A percentile compares a stretch with the other conserved stretches of the same genome.
phyloP scores from a whole-genome alignment of 129 eudicot species.

The carrot (Daucus carota) region DNA sequence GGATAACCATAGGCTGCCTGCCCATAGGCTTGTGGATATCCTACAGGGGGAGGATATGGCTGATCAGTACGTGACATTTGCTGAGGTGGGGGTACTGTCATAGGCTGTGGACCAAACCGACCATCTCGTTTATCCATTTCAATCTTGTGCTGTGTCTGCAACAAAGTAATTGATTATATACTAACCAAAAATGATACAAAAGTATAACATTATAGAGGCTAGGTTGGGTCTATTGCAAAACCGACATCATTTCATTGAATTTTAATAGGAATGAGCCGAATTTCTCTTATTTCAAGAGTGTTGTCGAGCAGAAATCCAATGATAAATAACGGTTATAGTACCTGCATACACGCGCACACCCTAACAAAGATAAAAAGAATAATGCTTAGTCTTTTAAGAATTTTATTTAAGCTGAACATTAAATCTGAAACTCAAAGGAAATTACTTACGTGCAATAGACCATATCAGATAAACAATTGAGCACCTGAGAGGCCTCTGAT shows the following conservation, averaged over 20 bases:
- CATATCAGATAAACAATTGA: conserved; percentile 68
- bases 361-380: conserved; percentile 35
- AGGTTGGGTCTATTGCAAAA: background rate
- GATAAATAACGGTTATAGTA: conserved; percentile 12
- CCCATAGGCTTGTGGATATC: conserved; percentile 61
- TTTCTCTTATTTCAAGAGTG: background rate
- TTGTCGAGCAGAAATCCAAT: background rate
- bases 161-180: background rate
- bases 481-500: conserved; percentile 78
- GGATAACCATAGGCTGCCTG: conserved; percentile 51
- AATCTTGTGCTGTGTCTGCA: conserved; percentile 96
- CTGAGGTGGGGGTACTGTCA: conserved; percentile 80
- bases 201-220: background rate
- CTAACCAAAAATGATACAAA: background rate
- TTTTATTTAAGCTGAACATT: background rate
- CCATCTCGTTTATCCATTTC: conserved; percentile 99
- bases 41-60: conserved; percentile 76
- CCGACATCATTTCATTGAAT: background rate
- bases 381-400: background rate
- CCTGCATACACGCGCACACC: conserved; percentile 99
- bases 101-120: conserved; percentile 67
- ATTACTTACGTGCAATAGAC: conserved; percentile 91
- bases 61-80: conserved; percentile 97
- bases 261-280: background rate
- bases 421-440: background rate